A percentile compares a stretch with the other conserved stretches of the same genome.
Conservation (phyloP, 257 asterid genomes). For the Nicotiana otophora region DNA sequence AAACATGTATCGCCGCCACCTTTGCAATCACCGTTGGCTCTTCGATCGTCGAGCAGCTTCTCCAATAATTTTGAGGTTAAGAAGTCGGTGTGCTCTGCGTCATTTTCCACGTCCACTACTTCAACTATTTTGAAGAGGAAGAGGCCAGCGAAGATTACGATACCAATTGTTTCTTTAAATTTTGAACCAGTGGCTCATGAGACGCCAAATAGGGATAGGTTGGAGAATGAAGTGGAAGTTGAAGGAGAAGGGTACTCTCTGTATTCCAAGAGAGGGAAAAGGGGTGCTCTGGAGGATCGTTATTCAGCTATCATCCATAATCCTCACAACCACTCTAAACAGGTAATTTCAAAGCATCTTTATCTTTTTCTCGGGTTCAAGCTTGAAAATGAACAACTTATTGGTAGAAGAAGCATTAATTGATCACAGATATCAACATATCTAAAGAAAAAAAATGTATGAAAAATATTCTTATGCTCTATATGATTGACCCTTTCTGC, state of each 20-base stretch:
- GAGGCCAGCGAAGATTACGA: slow-evolving; percentile 50
- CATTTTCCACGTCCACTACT: slow-evolving; percentile 6
- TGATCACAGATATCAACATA: no score
- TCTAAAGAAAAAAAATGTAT: no score
- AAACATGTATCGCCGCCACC: no score
- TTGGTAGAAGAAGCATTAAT: no score
- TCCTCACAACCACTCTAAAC: slow-evolving; percentile 23
- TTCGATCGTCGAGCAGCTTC: slow-evolving; percentile 5
- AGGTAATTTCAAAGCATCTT: slow-evolving; percentile 26
- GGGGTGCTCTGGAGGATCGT: slow-evolving; percentile 68
- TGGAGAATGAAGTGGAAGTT: slow-evolving; percentile 38
- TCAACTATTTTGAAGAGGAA: slow-evolving; percentile 54
- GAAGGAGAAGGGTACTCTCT: slow-evolving; percentile 57
- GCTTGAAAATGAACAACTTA: no score
- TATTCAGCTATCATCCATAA: slow-evolving; percentile 32
- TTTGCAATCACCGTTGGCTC: no score
- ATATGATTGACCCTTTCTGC: slow-evolving; percentile 5
- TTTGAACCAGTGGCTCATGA: slow-evolving; percentile 14
- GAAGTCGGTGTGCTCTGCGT: no score
- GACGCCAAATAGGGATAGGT: slow-evolving; percentile 23
- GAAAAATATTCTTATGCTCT: no score
- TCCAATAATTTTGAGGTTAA: not conserved
- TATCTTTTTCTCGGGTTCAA: no score
- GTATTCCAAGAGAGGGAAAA: slow-evolving; percentile 58
- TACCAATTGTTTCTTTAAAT: slow-evolving; percentile 34